phyloP scores from a whole-genome alignment of 371 early-diverging fungal species.

The Actinomortierella ambigua region DNA sequence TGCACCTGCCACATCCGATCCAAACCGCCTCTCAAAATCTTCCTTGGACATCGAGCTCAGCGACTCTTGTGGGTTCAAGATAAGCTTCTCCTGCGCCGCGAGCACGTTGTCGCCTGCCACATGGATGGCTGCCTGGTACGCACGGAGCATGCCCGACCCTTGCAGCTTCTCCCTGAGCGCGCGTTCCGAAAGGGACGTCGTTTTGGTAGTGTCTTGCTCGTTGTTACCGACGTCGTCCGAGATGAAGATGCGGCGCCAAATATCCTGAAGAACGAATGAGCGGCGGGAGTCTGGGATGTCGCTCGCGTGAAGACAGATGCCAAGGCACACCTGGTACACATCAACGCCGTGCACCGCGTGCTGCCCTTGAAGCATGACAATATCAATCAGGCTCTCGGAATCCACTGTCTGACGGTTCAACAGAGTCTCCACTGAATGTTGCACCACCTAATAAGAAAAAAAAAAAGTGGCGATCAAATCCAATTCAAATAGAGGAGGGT shows the following conservation, averaged over 20 bases:
- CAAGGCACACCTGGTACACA: conserved; percentile 19
- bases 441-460: conserved; percentile 8
- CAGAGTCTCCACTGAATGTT: conserved; percentile 9
- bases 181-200: too few relatives aligned
- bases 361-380: conserved; percentile 29
- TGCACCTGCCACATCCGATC: too few relatives aligned
- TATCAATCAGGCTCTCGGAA: conserved; percentile 38
- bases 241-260: conserved; percentile 40
- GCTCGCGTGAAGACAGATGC: conserved; percentile 30
- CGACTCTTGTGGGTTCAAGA: too few relatives aligned
- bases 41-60: too few relatives aligned
- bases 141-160: too few relatives aligned
- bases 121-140: too few relatives aligned
- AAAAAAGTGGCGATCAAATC: background rate
- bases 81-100: too few relatives aligned
- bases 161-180: too few relatives aligned
- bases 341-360: conserved; percentile 24
- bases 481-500: background rate
- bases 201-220: too few relatives aligned
- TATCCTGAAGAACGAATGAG: conserved; percentile 31
- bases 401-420: conserved; percentile 21
- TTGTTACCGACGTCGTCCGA: conserved; percentile 1
- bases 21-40: too few relatives aligned
- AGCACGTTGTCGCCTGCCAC: too few relatives aligned
- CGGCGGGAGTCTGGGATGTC: conserved; percentile 42